Evolutionary conservation across 495 filamentous ascomycete genomes (phyloP), one percentile per base, ranked within the genome.

Genomic region (Xylaria castorea): DNA sequence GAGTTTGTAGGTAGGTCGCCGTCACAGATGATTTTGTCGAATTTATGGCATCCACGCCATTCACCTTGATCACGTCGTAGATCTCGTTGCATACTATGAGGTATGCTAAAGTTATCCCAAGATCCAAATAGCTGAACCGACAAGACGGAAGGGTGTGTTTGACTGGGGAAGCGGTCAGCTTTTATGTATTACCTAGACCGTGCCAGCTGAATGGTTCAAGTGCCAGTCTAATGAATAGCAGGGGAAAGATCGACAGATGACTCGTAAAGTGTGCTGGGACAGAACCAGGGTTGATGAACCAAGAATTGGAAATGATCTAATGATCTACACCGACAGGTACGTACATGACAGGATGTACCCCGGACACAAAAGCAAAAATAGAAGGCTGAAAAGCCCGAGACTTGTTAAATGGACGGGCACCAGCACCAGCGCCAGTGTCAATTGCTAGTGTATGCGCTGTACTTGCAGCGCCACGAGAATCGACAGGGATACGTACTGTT

Each of bases 21-120:
- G 79, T 97, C 94, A 73, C 91, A 93, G 70, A 92, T 89, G 74
- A 96, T 97, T 77, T 95, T 89, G 72, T 91, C 87, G 80, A 96
- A 97, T 5, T 88, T 87, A 80, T 94, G 91, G 76, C 94, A 97
- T 67, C 94, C 94, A 70, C 89, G 87, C 94, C 94, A 97, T 75
- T 92, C 89, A 60, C 91, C 89, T 36, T 84, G 83, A 64, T 91
- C 92, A 66, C 90, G 86, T 76, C 91, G 89, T 69, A 78, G 82
- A 75, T 97, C 94, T 74, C 88, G 87, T 76, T 94, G 89, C 91
- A 97, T 94, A 3, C 81, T 86, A 85, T 97, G 94, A 32, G 88
- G 80, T 75, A 86, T 89, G 36, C 86, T 83, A 82, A 97, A 97
- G 80, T 97, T 97, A 81, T 97, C 94, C 94, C 94, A 97, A 69